These are phyloP conservation scores for Lepidium aucheri DNA, from an alignment of 345 rosid species.

Conservation along the genomic window DNA sequence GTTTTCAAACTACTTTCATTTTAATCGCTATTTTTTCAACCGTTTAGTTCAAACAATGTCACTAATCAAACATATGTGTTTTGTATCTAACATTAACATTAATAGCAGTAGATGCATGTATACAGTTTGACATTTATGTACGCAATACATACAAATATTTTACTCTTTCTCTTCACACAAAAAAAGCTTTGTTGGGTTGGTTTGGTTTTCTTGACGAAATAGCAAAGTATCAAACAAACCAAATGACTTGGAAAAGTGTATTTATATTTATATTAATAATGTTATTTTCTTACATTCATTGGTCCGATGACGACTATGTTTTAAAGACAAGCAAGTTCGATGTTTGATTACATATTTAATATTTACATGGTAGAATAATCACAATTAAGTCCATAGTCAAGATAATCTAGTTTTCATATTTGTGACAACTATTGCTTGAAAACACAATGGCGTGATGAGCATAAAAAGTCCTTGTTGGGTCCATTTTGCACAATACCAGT, in stretches of 20 bases:
- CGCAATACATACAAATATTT: conserved; percentile 8
- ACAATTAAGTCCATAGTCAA: background rate
- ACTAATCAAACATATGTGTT: no score
- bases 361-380: background rate
- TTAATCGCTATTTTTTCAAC: no score
- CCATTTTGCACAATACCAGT: background rate
- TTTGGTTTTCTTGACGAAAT: conserved; percentile 5
- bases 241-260: background rate
- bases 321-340: background rate
- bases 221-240: background rate
- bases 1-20: no score
- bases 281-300: no score
- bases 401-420: background rate
- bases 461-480: conserved; percentile 7
- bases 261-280: background rate
- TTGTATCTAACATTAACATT: no score
- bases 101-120: background rate
- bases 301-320: no score
- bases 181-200: background rate
- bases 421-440: background rate
- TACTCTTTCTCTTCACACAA: background rate
- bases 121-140: conserved; percentile 3
- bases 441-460: conserved; percentile 10
- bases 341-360: background rate
- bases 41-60: no score